phyloP scores from a whole-genome alignment of 2,329 filamentous ascomycete genomes.

The Scedosporium aurantiacum region DNA sequence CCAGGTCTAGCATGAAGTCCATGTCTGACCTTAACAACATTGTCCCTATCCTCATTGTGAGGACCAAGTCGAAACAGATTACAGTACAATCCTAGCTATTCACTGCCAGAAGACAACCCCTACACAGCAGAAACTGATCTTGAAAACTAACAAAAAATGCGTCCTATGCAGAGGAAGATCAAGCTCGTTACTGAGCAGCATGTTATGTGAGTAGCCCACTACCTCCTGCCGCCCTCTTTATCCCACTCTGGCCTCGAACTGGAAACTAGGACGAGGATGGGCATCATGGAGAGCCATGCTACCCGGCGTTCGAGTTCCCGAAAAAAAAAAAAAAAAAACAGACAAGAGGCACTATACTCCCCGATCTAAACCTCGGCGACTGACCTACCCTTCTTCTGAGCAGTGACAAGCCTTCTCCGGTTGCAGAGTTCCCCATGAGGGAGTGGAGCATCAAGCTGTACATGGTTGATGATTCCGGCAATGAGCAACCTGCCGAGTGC shows the following conservation, averaged over 20 bases:
- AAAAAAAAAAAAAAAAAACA: too few species aligned
- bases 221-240: conserved; percentile 6
- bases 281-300: not conserved
- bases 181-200: conserved; percentile 90
- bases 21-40: not conserved
- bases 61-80: not conserved
- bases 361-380: too few species aligned
- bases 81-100: not conserved
- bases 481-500: conserved; percentile 69
- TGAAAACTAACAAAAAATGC: conserved; percentile 5
- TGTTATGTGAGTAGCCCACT: conserved; percentile 56
- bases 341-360: too few species aligned
- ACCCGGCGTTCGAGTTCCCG: too few species aligned
- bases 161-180: conserved; percentile 62
- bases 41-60: not conserved
- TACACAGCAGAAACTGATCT: too few species aligned
- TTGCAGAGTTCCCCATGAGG: conserved; percentile 86
- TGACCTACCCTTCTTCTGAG: conserved; percentile 5
- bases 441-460: conserved; percentile 82
- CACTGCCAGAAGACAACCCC: not conserved
- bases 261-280: conserved; percentile 12
- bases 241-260: conserved; percentile 4
- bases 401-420: conserved; percentile 68
- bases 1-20: not conserved
- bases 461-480: conserved; percentile 74